Base-by-base conservation (phyloP, 148 eudicot genomes). In the Camellia sinensis region DNA sequence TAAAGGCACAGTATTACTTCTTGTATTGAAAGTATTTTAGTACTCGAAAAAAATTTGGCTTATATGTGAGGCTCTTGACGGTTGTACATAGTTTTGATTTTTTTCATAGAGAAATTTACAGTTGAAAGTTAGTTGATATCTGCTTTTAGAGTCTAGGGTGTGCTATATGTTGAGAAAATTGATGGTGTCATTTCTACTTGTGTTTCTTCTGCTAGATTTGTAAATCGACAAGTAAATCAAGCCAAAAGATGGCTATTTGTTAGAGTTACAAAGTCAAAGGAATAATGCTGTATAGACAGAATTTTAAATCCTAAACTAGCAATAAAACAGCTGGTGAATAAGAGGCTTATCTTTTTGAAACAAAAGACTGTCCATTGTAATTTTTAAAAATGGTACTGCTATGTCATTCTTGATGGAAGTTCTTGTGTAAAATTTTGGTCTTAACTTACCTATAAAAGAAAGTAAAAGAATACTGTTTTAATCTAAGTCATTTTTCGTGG, bases 1-100 rank as follows among this genome's bases (percentile, higher is more conserved):
- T 93, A 37, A 95, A 91, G 97, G 98, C 82, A 84, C 50, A 67
- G 54, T 46, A 48, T 44, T 74, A 54, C 9, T 69, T 71, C 54
- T 61, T 59, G 19, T 80, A 46, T 73, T 5, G 61, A 41, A 63
- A 9, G 11, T 82, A 3, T 52, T 43, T 14, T 66, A 50, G 15
- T 67, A 72, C 78, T 67, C 69, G 50, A 50, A 21, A 8, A n/a
- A 65, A 9, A 79, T 61, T 80, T 66, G 15, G 80, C 56, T 72
- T 62, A 41, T 60, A 57, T 69, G 22, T 70, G 14, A 69, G 48
- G 37, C 6, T 22, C 15, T 41, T 44, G 65, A 41, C 19, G 8
- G 19, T 4, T 41, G n/a, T 9, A 45, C 9, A 41, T 44, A 7
- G 6, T 78, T 53, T 29, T 56, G 9, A 60, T 44, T 56, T 41